Base-by-base conservation (phyloP, 2,329 filamentous ascomycete genomes). In the Proliferodiscus dingleyae region DNA sequence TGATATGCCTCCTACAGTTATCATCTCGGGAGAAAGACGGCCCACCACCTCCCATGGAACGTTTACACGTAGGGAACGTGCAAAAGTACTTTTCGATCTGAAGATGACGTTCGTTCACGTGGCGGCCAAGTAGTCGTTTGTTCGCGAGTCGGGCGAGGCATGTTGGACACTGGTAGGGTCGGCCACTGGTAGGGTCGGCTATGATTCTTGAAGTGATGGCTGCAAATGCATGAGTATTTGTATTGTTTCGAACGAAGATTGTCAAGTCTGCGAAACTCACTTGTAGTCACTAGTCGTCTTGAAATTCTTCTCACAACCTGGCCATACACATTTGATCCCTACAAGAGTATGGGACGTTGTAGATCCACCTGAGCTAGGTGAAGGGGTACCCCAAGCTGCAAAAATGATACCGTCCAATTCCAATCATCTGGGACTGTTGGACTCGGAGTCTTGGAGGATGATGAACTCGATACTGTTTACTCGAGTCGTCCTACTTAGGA, bases 191-290 rank as follows among this genome's bases (percentile, higher is more conserved):
- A n/a, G n/a, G n/a, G n/a, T n/a, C 26, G 18, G 8, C 34, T 30
- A 28, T 45, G 34, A 28, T 11, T 45, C 22, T 38, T 38, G 34
- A 9, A 45, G 21, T 38, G 34, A 18, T 45, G 34, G 23, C 34
- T 32, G 29, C n/a, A 8, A 16, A n/a, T n/a, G n/a, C n/a, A n/a
- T n/a, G 13, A n/a, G 30, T 3, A 33, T n/a, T 13, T 13, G 13
- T 28, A 13, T 7, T 13, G 7, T 28, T 28, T 28, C 7, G 30
- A n/a, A 33, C n/a, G 16, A 15, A n/a, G n/a, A 6, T 7, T 11
- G n/a, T 33, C 2, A 3, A 2, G 26, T 2, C 2, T 13, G 13
- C 9, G 9, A 34, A 16, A 6, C 19, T 21, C 19, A 5, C 1
- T 15, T 13, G 32, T 28, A 28, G 26, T 7, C 26, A 13, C 26